Evolutionary conservation across 1,139 yeast species (phyloP).

Genomic region (Candida glucosophila): DNA sequence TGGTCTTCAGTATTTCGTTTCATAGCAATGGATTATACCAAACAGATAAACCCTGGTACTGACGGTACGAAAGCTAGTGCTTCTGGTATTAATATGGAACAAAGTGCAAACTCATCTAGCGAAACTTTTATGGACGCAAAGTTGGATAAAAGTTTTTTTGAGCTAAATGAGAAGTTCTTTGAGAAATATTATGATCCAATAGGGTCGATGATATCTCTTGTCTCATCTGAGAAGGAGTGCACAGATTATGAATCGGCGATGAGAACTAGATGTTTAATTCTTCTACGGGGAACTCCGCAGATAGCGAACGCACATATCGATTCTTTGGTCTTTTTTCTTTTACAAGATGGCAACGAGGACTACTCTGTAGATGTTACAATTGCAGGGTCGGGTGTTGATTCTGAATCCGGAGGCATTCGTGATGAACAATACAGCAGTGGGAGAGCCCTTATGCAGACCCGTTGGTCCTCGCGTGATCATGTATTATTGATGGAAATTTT

Average conservation of each 20-base stretch:
- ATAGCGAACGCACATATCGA: constrained; percentile 58
- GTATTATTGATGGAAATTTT: constrained; percentile 56
- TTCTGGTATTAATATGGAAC: too few relatives aligned
- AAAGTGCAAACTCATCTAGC: not conserved
- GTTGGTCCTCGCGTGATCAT: too few relatives aligned
- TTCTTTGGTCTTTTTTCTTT: constrained; percentile 47
- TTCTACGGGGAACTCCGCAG: constrained; percentile 47
- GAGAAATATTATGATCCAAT: constrained; percentile 8
- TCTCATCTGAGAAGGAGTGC: too few relatives aligned
- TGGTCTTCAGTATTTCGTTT: constrained; percentile 51
- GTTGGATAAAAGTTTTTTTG: constrained; percentile 18
- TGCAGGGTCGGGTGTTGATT: too few relatives aligned
- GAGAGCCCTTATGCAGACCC: too few relatives aligned
- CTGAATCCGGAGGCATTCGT: too few relatives aligned
- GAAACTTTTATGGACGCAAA: constrained; percentile 9
- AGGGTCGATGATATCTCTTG: too few relatives aligned
- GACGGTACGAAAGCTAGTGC: too few relatives aligned
- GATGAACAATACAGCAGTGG: too few relatives aligned
- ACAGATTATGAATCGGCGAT: too few relatives aligned
- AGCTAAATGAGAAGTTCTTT: constrained; percentile 14
- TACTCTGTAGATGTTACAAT: constrained; percentile 6
- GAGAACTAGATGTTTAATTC: constrained; percentile 41
- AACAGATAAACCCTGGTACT: not conserved
- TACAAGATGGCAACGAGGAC: constrained; percentile 22
- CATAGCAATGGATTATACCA: constrained; percentile 22